Evolutionary conservation across 495 filamentous ascomycete genomes (phyloP), one percentile per base, ranked within the genome.

Genomic region (Penicillium manginii): DNA sequence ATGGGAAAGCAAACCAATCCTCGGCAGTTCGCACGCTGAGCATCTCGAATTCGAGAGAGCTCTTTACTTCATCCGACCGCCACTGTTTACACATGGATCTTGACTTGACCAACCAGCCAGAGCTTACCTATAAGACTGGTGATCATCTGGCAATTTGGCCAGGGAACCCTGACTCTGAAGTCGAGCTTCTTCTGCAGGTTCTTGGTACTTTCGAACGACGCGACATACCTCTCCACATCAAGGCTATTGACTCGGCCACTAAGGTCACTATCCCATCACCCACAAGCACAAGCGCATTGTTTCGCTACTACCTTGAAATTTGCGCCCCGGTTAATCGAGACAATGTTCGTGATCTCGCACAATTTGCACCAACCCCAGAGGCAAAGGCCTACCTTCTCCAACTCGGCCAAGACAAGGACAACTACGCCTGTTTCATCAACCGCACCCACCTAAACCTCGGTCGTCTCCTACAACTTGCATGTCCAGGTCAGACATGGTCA

Each of bases 91-190:
- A 84, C 58, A 68, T 84, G 56, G 79, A 84, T 29, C 55, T 84
- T 0, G 81, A 83, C 50, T 56, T 83, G 2, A 66, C 56, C 21
- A 61, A 59, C 26, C 60, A 67, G 26, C 63, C 76, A 2, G 88
- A 83, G 35, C 76, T 88, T 72, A 77, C 78, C 3, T 93, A 92
- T 65, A 80, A 80, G 52, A 82, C 86, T 9, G 90, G 90, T 40
- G 90, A 93, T 66, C 91, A 93, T 61, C 81, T 92, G 10, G 88
- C 88, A 3, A 79, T 92, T 32, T 78, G 90, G 47, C 88, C 90
- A 0, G 73, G 86, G 17, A 92, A 92, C 62, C 82, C 86, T 0
- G 75, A 81, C 52, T 78, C 80, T 17, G 77, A 80, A 62, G 73
- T 82, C 2, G 65, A 72, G 10, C 66, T 69, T 11, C 66, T 81